Percentiles rank a stretch among this genome's conserved stretches.
phyloP scores from a whole-genome alignment of 2,329 filamentous ascomycete species.

The Coniochaeta ligniaria region DNA sequence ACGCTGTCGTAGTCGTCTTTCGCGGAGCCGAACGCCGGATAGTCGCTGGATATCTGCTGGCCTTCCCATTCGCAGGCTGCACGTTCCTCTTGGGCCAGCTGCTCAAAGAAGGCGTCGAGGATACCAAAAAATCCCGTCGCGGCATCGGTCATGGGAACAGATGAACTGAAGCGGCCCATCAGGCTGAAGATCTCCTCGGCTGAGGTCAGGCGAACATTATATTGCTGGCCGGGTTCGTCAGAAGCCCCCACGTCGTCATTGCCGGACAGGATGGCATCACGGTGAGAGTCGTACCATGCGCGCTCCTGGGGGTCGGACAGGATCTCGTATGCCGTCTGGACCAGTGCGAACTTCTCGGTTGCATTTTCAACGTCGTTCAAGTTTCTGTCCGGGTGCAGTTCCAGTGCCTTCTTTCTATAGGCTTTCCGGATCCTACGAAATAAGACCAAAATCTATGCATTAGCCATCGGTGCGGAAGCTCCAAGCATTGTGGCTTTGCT shows the following conservation, averaged over 20 bases:
- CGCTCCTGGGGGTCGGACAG: slow-evolving; percentile 92
- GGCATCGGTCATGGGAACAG: slow-evolving; percentile 72
- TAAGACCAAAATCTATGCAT: background rate
- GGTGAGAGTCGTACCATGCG: slow-evolving; percentile 96
- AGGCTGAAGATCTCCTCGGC: slow-evolving; percentile 71
- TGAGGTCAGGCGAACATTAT: slow-evolving; percentile 67
- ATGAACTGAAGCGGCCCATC: slow-evolving; percentile 73
- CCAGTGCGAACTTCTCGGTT: slow-evolving; percentile 80
- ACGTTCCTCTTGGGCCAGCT: slow-evolving; percentile 73
- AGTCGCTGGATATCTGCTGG: slow-evolving; percentile 42
- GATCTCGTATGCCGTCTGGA: slow-evolving; percentile 93
- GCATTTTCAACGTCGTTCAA: slow-evolving; percentile 76
- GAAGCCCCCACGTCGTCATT: slow-evolving; percentile 41
- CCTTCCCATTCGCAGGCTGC: slow-evolving; percentile 65
- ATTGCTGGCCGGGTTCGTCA: slow-evolving; percentile 27
- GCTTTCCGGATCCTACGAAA: slow-evolving; percentile 77
- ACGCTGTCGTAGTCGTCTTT: slow-evolving; percentile 67
- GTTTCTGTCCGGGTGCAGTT: slow-evolving; percentile 93
- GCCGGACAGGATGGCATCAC: slow-evolving; percentile 72
- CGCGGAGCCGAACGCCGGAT: slow-evolving; percentile 78
- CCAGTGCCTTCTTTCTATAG: slow-evolving; percentile 83
- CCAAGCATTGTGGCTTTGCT: slow-evolving; percentile 15
- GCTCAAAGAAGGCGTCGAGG: slow-evolving; percentile 68
- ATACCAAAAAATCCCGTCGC: slow-evolving; percentile 80
- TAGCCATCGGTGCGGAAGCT: background rate